These are phyloP conservation scores for Penstemon davidsonii DNA, from an alignment of 257 asterid species.

Conservation along the genomic window DNA sequence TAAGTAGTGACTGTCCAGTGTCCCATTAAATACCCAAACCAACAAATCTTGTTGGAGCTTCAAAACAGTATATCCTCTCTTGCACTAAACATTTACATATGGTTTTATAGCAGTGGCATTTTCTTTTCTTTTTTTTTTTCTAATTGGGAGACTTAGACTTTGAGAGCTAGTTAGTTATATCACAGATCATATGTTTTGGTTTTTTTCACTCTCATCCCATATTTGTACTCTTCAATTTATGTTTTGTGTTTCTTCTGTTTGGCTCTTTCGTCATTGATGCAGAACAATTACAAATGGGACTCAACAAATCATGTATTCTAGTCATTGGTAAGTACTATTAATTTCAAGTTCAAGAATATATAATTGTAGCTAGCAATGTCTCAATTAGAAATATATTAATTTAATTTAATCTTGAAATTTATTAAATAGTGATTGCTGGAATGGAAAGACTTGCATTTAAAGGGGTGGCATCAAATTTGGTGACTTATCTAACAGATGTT, in stretches of 20 bases:
- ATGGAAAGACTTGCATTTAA: conserved; percentile 93
- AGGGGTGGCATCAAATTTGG: conserved; percentile 94
- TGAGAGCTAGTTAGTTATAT: not conserved
- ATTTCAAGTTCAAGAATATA: not conserved
- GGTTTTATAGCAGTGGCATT: not conserved
- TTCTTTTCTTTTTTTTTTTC: not conserved
- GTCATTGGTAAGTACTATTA: conserved; percentile 54
- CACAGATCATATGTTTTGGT: not conserved
- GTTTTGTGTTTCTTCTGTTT: not conserved
- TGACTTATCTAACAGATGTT: conserved; percentile 75
- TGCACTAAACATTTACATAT: conserved; percentile 2
- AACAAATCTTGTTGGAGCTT: conserved; percentile 23
- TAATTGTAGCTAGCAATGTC: no score
- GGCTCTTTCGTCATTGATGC: conserved; percentile 40
- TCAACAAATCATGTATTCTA: conserved; percentile 74
- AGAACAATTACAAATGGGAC: conserved; percentile 34
- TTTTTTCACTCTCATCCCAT: not conserved
- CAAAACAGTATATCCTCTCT: conserved; percentile 18
- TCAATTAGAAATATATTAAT: not conserved
- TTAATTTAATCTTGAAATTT: not conserved
- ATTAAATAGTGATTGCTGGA: conserved; percentile 61
- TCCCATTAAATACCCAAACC: conserved; percentile 37
- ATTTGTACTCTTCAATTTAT: not conserved
- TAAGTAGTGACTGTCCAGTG: conserved; percentile 43
- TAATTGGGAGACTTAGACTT: conserved; percentile 22